Conservation (phyloP, 176 grass and related monocot genomes). For the Areca catechu region DNA sequence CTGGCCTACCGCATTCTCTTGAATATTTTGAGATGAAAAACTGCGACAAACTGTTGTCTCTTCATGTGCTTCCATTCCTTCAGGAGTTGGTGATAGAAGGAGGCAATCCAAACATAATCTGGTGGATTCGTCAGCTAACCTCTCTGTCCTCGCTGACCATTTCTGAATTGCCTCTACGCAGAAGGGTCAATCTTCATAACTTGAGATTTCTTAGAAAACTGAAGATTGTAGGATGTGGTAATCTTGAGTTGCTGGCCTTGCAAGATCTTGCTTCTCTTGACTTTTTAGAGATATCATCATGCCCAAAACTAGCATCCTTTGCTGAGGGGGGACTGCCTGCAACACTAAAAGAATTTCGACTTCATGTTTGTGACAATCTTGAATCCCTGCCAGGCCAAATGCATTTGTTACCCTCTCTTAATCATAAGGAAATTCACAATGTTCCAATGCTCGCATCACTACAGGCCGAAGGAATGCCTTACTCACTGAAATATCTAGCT, state of each 20-base stretch:
- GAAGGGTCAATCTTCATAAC: no score
- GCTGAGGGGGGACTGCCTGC: neutral
- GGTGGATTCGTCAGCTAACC: conserved; percentile 6
- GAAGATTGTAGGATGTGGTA: no score
- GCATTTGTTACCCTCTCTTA: no score
- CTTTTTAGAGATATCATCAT: conserved; percentile 21
- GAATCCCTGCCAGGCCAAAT: conserved; percentile 2
- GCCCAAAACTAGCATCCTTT: conserved; percentile 21
- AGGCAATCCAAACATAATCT: neutral
- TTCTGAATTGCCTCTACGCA: no score
- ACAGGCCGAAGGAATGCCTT: no score
- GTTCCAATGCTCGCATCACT: no score
- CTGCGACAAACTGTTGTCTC: conserved; percentile 3
- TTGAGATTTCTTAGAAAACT: no score
- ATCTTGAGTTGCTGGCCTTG: neutral
- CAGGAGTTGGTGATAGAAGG: neutral
- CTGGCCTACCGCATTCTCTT: conserved; percentile 8
- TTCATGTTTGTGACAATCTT: conserved; percentile 15
- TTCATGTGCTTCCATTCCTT: conserved; percentile 6
- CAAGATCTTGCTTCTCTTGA: conserved; percentile 6
- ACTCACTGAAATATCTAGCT: no score
- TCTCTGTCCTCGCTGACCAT: conserved; percentile 15
- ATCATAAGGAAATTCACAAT: no score
- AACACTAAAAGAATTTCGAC: conserved; percentile 10
- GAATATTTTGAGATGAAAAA: conserved; percentile 20